A percentile compares a stretch with the other conserved stretches of the same genome.
phyloP scores from a whole-genome alignment of 192 early-diverging fungal species.

The Backusella tuberculispora region DNA sequence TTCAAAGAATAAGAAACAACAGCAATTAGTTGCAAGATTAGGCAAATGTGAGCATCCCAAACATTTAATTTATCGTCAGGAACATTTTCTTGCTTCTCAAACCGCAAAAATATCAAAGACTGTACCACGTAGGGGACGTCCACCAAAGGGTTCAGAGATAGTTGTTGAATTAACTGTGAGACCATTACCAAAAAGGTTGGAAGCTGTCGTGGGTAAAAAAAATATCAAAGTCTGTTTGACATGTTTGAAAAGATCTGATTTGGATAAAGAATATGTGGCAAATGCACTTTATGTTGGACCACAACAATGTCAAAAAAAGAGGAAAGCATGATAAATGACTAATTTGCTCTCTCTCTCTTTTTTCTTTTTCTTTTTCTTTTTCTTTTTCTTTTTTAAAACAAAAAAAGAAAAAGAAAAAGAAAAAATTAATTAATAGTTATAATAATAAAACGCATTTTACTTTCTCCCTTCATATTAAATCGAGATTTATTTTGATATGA shows the following conservation, averaged over 20 bases:
- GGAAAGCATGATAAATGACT: background rate
- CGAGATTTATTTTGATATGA: too few relatives aligned
- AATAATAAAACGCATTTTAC: too few relatives aligned
- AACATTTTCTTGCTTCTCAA: background rate
- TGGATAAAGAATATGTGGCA: conserved; percentile 27
- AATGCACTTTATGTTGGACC: conserved; percentile 28
- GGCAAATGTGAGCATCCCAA: conserved; percentile 33
- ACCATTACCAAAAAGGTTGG: conserved; percentile 39
- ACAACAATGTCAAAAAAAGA: conserved; percentile 14
- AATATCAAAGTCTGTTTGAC: conserved; percentile 39
- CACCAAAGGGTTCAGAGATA: conserved; percentile 28
- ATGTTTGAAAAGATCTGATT: conserved; percentile 36
- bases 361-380: too few relatives aligned
- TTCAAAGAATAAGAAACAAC: background rate
- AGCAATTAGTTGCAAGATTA: background rate
- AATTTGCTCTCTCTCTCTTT: too few relatives aligned
- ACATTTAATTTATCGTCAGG: conserved; percentile 28
- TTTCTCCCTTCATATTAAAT: too few relatives aligned
- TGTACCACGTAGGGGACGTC: conserved; percentile 28
- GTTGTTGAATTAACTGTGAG: conserved; percentile 20
- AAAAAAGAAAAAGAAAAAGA: too few relatives aligned
- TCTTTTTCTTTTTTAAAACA: too few relatives aligned
- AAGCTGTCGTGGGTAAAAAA: conserved; percentile 29
- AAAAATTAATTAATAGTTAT: too few relatives aligned
- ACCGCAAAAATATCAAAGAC: background rate